Base-by-base conservation (phyloP, 129 eudicot species). In the Oenanthe sinensis region DNA sequence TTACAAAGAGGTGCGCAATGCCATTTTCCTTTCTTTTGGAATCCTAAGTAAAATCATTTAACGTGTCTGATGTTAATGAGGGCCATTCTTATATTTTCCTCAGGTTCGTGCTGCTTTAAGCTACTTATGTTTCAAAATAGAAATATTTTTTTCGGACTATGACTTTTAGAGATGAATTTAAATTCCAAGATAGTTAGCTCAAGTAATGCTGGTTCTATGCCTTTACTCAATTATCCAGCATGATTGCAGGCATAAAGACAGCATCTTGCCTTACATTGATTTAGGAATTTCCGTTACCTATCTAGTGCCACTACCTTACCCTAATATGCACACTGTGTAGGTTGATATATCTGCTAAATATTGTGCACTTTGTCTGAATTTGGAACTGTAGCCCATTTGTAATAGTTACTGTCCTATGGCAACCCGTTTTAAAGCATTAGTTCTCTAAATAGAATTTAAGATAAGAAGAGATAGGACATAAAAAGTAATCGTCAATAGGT, bases 1-100 rank as follows among this genome's bases (percentile, higher is more conserved):
- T 68, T 95, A 95, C 75, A 87, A 79, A 75, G 86, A 95, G 99
- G 99, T 91, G 79, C 54, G 22, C 45, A 74, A 52, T 44, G 28
- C 50, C 72, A 22, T 63, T 33, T 74, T 70, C 42, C 6, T 81
- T 68, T 76, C 20, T 72, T 72, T 44, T 8, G 22, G 47, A 44
- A n/a, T 42, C 37, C 24, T 28, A 0, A 72, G 11, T 10, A 4
- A 22, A 72, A 19, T 42, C 4, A 28, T 65, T 26, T 30, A 30
- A 4, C 9, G 30, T 65, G 16, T 28, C 9, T 12, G 42, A 12
- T 65, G 8, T 28, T 33, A 26, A 24, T 26, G 37, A 26, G 17
- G 6, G 16, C 26, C 30, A 62, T 24, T 62, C 10, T 28, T 11
- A 22, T 22, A 55, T 55, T 55, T 7, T 58, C 15, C 33, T 58